Evolutionary conservation across 2,329 filamentous ascomycete species (phyloP).

Genomic region (Blumeriella jaapii): DNA sequence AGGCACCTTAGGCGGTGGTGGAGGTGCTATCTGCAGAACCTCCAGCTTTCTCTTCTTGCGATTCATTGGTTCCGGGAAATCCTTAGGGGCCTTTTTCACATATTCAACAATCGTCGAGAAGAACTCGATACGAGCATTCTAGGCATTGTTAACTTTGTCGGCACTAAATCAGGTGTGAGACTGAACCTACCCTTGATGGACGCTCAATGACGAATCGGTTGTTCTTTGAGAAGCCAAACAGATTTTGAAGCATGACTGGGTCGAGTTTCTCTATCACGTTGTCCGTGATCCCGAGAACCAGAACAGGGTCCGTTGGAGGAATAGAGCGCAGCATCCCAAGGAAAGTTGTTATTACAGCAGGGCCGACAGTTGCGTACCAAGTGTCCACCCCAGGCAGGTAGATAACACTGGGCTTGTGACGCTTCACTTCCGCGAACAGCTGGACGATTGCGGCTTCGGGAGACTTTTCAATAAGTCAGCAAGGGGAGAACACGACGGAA

Average conservation of each 20-base stretch:
- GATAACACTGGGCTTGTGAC: slow-evolving; percentile 91
- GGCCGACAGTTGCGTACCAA: slow-evolving; percentile 58
- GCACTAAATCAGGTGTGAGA: background rate
- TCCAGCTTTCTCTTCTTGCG: slow-evolving; percentile 80
- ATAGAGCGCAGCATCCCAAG: slow-evolving; percentile 70
- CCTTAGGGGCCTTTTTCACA: slow-evolving; percentile 64
- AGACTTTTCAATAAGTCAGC: slow-evolving; percentile 15
- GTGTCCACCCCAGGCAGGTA: slow-evolving; percentile 84
- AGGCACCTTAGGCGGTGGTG: slow-evolving; percentile 51
- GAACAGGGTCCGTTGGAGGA: slow-evolving; percentile 78
- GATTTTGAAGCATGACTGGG: slow-evolving; percentile 52
- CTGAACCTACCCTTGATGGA: slow-evolving; percentile 46
- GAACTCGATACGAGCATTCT: slow-evolving; percentile 61
- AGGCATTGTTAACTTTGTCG: slow-evolving; percentile 22
- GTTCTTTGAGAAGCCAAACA: slow-evolving; percentile 77
- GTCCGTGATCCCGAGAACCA: slow-evolving; percentile 80
- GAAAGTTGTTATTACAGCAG: slow-evolving; percentile 69
- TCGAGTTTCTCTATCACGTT: slow-evolving; percentile 50
- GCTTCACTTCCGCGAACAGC: slow-evolving; percentile 82
- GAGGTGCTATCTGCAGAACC: slow-evolving; percentile 61
- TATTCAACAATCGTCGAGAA: slow-evolving; percentile 66
- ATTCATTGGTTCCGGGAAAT: slow-evolving; percentile 79
- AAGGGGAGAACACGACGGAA: background rate
- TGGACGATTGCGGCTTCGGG: slow-evolving; percentile 78
- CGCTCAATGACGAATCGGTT: slow-evolving; percentile 61